Percentiles rank a stretch among this genome's conserved stretches.
Evolutionary conservation across 2,329 filamentous ascomycete species (phyloP).

Genomic region (Neonectria sp.): DNA sequence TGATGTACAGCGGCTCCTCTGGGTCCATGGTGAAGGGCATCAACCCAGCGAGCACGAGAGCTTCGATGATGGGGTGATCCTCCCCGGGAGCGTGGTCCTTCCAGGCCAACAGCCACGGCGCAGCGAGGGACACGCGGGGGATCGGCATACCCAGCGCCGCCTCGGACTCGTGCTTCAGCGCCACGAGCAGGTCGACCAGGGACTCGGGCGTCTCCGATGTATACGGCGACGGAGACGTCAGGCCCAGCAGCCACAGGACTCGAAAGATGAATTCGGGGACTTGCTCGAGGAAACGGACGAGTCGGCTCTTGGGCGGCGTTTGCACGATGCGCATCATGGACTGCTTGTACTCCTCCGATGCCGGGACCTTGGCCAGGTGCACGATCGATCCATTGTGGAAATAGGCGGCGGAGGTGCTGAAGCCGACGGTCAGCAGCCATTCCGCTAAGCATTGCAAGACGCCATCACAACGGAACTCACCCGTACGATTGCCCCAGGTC

Average conservation of each 20-base stretch:
- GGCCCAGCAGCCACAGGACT: not conserved
- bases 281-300: not conserved
- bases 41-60: not conserved
- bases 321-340: not conserved
- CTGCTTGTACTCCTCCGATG: not conserved
- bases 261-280: not conserved
- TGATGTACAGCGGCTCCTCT: not conserved
- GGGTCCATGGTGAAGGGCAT: not conserved
- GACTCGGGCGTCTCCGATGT: not conserved
- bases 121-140: not conserved
- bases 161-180: not conserved
- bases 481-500: not conserved
- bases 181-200: not conserved
- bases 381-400: not conserved
- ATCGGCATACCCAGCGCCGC: not conserved
- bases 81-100: not conserved
- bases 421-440: not conserved
- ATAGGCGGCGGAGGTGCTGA: constrained; percentile 1
- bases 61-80: not conserved
- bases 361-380: constrained; percentile 1
- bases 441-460: not conserved
- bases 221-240: not conserved
- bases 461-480: not conserved
- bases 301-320: no score
- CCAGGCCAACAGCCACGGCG: not conserved